Conservation (phyloP, 305 asterid species). For the Fraxinus ornus region DNA sequence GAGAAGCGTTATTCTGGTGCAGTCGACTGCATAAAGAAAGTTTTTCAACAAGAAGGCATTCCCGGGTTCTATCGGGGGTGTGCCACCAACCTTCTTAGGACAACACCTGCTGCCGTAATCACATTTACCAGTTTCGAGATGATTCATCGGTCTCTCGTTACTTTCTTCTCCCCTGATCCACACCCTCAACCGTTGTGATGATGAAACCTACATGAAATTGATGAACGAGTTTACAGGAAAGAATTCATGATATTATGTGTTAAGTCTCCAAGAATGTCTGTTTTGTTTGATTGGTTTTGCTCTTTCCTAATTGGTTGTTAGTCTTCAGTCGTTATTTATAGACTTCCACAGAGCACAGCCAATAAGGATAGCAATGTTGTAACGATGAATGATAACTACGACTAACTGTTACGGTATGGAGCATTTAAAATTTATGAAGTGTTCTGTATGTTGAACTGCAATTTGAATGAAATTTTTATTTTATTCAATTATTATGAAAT, state of each 20-base stretch:
- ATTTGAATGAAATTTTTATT: too few relatives aligned
- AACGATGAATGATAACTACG: not conserved
- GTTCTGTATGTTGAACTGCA: too few relatives aligned
- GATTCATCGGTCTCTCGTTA: conserved; percentile 81
- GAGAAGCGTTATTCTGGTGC: conserved; percentile 78
- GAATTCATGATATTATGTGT: not conserved
- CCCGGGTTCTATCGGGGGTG: conserved; percentile 87
- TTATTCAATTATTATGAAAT: too few relatives aligned
- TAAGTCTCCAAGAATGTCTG: not conserved
- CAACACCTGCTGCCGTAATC: conserved; percentile 93
- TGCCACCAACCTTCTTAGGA: conserved; percentile 82
- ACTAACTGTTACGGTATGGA: not conserved
- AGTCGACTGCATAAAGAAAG: conserved; percentile 73
- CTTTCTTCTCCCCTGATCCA: conserved; percentile 63
- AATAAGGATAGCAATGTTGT: not conserved
- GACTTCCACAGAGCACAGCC: not conserved
- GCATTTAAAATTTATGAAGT: too few relatives aligned
- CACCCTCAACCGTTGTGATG: conserved; percentile 62
- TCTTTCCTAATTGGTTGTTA: not conserved
- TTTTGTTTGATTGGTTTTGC: not conserved
- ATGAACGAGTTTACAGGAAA: not conserved
- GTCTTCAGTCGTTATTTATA: not conserved
- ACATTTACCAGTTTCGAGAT: conserved; percentile 95
- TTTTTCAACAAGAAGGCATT: conserved; percentile 70
- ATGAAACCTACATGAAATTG: not conserved